phyloP scores from a whole-genome alignment of 176 grass and related monocot species.

The Miscanthus lutarioriparius region DNA sequence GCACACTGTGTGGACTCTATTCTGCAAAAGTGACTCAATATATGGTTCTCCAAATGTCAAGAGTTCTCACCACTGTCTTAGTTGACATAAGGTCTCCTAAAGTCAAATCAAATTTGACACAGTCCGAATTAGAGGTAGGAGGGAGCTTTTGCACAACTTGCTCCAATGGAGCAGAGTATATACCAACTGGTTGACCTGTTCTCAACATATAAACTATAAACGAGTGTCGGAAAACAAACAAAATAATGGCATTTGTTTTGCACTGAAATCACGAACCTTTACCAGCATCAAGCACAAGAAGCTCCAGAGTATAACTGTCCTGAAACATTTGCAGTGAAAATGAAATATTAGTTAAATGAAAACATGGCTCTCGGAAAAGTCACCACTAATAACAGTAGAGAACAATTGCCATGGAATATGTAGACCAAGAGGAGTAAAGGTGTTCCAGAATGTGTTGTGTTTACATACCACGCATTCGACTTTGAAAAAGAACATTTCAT shows the following conservation, averaged over 20 bases:
- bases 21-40: neutral
- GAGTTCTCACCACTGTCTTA: slow-evolving; percentile 53
- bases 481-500: slow-evolving; percentile 99
- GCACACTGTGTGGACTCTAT: slow-evolving; percentile 18
- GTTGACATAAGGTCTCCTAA: slow-evolving; percentile 69
- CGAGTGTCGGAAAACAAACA: slow-evolving; percentile 36
- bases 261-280: slow-evolving; percentile 66
- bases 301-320: slow-evolving; percentile 79
- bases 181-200: slow-evolving; percentile 47
- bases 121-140: slow-evolving; percentile 41
- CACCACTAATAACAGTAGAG: slow-evolving; percentile 22
- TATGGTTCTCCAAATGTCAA: slow-evolving; percentile 19
- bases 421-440: neutral
- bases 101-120: slow-evolving; percentile 63
- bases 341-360: slow-evolving; percentile 35
- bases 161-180: slow-evolving; percentile 67
- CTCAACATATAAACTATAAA: slow-evolving; percentile 34
- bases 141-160: slow-evolving; percentile 62
- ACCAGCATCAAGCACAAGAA: slow-evolving; percentile 75
- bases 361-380: slow-evolving; percentile 22
- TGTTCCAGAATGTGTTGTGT: neutral
- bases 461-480: slow-evolving; percentile 66
- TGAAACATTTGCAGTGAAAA: slow-evolving; percentile 38
- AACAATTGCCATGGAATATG: slow-evolving; percentile 25
- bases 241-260: slow-evolving; percentile 15